A percentile compares a stretch with the other conserved stretches of the same genome.
These are phyloP conservation scores for Rhodotorula graminis DNA, from an alignment of 768 basidiomycete species.

Conservation along the genomic window DNA sequence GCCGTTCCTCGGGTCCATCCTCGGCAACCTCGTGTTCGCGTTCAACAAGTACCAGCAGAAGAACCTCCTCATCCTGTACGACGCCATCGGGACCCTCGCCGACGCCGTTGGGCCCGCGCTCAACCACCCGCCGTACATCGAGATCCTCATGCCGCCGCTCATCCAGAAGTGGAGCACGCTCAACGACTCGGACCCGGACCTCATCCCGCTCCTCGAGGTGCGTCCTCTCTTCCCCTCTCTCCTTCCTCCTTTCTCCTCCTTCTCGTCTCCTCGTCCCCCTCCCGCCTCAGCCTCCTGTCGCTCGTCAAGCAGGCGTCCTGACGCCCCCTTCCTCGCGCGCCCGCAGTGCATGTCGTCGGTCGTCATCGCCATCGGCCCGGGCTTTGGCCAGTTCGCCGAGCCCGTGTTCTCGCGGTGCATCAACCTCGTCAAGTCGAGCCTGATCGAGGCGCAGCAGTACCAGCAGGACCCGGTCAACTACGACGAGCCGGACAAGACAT, in stretches of 20 bases:
- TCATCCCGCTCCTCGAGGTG: conserved; percentile 94
- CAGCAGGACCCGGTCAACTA: conserved; percentile 72
- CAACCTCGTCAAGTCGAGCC: conserved; percentile 72
- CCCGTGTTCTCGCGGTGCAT: conserved; percentile 90
- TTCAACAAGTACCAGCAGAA: conserved; percentile 99
- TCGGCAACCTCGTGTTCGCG: conserved; percentile 89
- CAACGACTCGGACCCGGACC: conserved; percentile 81
- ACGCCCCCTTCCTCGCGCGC: no score
- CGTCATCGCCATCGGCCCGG: conserved; percentile 85
- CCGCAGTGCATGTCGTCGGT: conserved; percentile 93
- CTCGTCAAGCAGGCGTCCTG: no score
- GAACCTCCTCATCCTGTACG: conserved; percentile 96
- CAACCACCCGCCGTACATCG: conserved; percentile 78
- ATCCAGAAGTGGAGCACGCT: conserved; percentile 84
- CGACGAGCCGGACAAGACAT: conserved; percentile 88
- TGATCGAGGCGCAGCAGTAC: conserved; percentile 79
- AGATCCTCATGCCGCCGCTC: conserved; percentile 93
- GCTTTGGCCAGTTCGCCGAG: conserved; percentile 80
- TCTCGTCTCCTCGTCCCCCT: not conserved
- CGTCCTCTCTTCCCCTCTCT: not conserved
- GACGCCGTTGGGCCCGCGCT: conserved; percentile 89
- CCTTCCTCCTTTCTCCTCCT: not conserved
- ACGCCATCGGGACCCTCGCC: conserved; percentile 96
- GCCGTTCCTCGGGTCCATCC: conserved; percentile 89
- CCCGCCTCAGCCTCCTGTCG: no score